These are phyloP conservation scores for Saccharomyces cerevisiae DNA, from an alignment of 805 yeast genomes.

Conservation along the genomic window DNA sequence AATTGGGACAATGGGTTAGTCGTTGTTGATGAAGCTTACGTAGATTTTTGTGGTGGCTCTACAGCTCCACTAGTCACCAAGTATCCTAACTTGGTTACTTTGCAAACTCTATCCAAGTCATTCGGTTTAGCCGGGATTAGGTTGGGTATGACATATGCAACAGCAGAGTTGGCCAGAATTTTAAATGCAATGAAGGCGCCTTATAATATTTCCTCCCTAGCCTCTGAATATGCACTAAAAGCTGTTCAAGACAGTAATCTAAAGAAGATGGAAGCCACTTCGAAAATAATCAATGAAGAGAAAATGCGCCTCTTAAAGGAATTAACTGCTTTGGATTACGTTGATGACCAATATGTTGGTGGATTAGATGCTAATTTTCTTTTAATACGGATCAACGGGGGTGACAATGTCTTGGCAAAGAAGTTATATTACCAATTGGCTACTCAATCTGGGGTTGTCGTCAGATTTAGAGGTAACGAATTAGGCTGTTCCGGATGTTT, in stretches of 20 bases:
- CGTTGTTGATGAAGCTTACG: constrained; percentile 90
- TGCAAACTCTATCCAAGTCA: constrained; percentile 89
- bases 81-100: constrained; percentile 73
- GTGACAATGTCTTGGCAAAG: constrained; percentile 69
- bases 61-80: constrained; percentile 70
- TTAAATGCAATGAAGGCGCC: constrained; percentile 93
- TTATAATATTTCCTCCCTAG: constrained; percentile 77
- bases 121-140: constrained; percentile 95
- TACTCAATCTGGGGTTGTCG: constrained; percentile 63
- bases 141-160: constrained; percentile 71
- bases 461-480: constrained; percentile 86
- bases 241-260: constrained; percentile 60
- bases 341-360: constrained; percentile 67
- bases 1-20: constrained; percentile 66
- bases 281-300: constrained; percentile 44
- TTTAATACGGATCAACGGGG: constrained; percentile 64
- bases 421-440: constrained; percentile 65
- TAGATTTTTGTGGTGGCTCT: constrained; percentile 79
- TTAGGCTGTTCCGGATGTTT: constrained; percentile 82
- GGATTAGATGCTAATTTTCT: constrained; percentile 82
- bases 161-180: constrained; percentile 50
- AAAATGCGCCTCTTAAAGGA: constrained; percentile 45
- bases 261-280: constrained; percentile 47
- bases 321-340: constrained; percentile 48
- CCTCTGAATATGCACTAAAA: constrained; percentile 66